Conservation (phyloP, 345 rosid species). For the Streptanthus diversifolius region DNA sequence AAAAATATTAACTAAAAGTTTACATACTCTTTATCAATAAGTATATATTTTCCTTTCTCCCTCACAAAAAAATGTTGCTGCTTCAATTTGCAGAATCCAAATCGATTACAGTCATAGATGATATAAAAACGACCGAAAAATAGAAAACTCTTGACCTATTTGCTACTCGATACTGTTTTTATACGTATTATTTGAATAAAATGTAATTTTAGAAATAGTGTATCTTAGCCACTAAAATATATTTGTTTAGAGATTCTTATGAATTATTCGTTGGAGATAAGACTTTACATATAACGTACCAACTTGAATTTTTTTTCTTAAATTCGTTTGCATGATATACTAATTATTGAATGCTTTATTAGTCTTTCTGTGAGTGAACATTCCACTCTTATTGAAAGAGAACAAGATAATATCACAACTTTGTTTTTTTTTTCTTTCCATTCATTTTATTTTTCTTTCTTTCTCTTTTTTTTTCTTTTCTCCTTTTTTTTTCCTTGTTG, state of each 20-base stretch:
- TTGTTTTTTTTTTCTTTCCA: conserved; percentile 17
- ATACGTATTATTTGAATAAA: background rate
- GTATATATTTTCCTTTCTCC: background rate
- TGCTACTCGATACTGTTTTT: background rate
- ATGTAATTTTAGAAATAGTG: background rate
- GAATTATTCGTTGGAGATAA: conserved; percentile 8
- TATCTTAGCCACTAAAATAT: background rate
- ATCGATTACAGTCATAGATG: conserved; percentile 5
- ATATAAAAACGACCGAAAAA: background rate
- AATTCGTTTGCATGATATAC: conserved; percentile 25
- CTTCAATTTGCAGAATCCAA: conserved; percentile 1
- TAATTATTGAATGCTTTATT: conserved; percentile 32
- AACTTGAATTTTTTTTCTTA: background rate
- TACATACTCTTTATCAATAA: background rate
- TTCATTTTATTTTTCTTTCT: background rate
- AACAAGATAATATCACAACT: conserved; percentile 27
- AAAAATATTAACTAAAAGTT: too few relatives aligned
- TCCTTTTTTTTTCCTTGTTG: background rate
- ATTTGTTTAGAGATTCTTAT: background rate
- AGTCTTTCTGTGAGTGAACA: conserved; percentile 22
- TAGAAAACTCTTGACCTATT: background rate
- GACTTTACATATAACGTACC: conserved; percentile 10
- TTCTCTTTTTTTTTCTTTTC: background rate
- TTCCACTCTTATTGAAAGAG: conserved; percentile 30
- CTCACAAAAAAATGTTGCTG: background rate